A percentile compares a stretch with the other conserved stretches of the same genome.
Evolutionary conservation across 2,329 filamentous ascomycete species (phyloP).

Genomic region (Lojkania enalia): DNA sequence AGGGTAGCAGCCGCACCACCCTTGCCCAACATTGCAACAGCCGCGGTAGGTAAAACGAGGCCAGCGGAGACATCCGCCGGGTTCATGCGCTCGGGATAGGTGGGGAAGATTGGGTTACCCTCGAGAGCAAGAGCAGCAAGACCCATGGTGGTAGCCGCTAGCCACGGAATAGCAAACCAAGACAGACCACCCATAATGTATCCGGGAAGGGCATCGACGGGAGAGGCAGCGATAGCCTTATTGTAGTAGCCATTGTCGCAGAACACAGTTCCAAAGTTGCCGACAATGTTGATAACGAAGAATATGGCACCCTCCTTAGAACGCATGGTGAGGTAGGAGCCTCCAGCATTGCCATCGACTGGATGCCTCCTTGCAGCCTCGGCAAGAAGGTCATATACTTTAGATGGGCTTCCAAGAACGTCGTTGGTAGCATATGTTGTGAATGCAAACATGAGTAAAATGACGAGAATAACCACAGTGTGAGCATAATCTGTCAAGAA

Average conservation of each 20-base stretch:
- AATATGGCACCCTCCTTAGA: conserved; percentile 82
- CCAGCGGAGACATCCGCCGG: conserved; percentile 78
- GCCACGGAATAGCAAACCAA: conserved; percentile 93
- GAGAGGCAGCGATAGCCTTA: conserved; percentile 87
- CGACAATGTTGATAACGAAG: conserved; percentile 88
- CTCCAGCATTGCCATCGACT: conserved; percentile 76
- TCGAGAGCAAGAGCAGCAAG: conserved; percentile 80
- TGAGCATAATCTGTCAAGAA: conserved; percentile 84
- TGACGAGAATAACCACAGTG: conserved; percentile 80
- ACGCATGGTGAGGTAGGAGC: conserved; percentile 85
- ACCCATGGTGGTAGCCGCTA: conserved; percentile 86
- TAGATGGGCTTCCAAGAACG: conserved; percentile 71
- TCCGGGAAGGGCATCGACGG: conserved; percentile 82
- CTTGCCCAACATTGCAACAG: conserved; percentile 79
- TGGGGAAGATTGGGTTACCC: conserved; percentile 70
- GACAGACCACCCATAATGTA: conserved; percentile 84
- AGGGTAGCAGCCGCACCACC: conserved; percentile 79
- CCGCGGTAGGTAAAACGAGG: conserved; percentile 81
- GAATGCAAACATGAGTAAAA: conserved; percentile 84
- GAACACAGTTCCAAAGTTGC: conserved; percentile 84
- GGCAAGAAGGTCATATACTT: conserved; percentile 77
- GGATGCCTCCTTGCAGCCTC: conserved; percentile 71
- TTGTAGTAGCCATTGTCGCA: conserved; percentile 88
- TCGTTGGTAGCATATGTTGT: conserved; percentile 77
- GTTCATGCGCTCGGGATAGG: conserved; percentile 71